These are phyloP conservation scores for Parasitella parasitica DNA, from an alignment of 371 early-diverging fungal species.

Conservation along the genomic window DNA sequence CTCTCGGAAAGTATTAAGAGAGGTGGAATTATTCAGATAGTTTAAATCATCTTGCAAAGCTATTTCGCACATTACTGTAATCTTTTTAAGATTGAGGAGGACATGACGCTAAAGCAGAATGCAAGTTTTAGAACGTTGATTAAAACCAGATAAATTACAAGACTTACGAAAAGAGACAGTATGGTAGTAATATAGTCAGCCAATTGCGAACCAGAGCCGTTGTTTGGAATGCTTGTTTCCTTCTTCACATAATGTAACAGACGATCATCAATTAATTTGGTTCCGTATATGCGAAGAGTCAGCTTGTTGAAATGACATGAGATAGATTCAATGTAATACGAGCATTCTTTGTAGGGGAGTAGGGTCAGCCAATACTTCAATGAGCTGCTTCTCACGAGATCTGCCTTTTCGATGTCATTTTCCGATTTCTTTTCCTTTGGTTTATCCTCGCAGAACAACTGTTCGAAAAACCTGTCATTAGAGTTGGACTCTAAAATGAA, in stretches of 20 bases:
- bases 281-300: conserved; percentile 12
- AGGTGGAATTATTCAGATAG: not conserved
- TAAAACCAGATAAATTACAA: conserved; percentile 9
- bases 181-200: conserved; percentile 11
- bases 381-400: too few species aligned
- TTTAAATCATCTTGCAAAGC: conserved; percentile 8
- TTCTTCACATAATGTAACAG: conserved; percentile 15
- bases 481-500: too few species aligned
- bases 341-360: conserved; percentile 10
- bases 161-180: conserved; percentile 10
- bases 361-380: conserved; percentile 13
- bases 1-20: conserved; percentile 2
- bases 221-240: conserved; percentile 14
- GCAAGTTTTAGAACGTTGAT: conserved; percentile 9
- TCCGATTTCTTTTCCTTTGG: too few species aligned
- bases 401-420: too few species aligned
- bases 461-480: too few species aligned
- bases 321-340: conserved; percentile 6
- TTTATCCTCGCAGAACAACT: too few species aligned
- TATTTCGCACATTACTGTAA: conserved; percentile 6
- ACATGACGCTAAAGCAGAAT: conserved; percentile 9
- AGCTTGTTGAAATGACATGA: conserved; percentile 14
- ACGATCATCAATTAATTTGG: conserved; percentile 14
- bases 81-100: conserved; percentile 6
- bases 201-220: conserved; percentile 9